These are phyloP conservation scores for Pseudogymnoascus sp. DNA, from an alignment of 2,329 filamentous ascomycete species.

Conservation along the genomic window DNA sequence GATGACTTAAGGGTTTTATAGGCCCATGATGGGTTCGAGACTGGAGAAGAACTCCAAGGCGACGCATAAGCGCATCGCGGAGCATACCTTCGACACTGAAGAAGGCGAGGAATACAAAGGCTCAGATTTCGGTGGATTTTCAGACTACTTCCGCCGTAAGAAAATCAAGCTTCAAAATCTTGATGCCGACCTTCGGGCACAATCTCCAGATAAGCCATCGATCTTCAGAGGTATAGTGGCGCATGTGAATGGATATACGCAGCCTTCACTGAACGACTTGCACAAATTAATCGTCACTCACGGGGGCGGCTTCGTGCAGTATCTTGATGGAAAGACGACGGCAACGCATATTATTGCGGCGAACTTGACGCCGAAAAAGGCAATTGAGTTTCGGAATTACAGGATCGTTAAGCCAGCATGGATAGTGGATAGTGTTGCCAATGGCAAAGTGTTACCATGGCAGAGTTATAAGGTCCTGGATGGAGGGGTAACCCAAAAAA, in stretches of 20 bases:
- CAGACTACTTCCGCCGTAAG: conserved; percentile 89
- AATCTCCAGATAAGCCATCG: conserved; percentile 53
- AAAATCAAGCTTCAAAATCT: conserved; percentile 96
- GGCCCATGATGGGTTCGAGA: conserved; percentile 46
- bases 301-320: conserved; percentile 93
- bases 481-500: conserved; percentile 73
- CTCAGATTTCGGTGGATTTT: conserved; percentile 81
- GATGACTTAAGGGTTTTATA: not conserved
- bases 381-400: conserved; percentile 77
- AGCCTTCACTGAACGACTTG: conserved; percentile 82
- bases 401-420: conserved; percentile 91
- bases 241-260: conserved; percentile 92
- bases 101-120: conserved; percentile 83
- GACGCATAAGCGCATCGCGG: conserved; percentile 53
- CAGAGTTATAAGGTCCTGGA: conserved; percentile 74
- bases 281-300: conserved; percentile 82
- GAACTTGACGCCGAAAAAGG: conserved; percentile 84
- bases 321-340: conserved; percentile 87
- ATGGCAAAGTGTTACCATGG: conserved; percentile 79
- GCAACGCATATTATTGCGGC: conserved; percentile 95
- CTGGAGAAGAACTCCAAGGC: conserved; percentile 56
- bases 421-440: conserved; percentile 82
- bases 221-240: conserved; percentile 89
- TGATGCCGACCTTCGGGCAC: conserved; percentile 66
- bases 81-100: conserved; percentile 69